These are phyloP conservation scores for Hordeum vulgare DNA, from an alignment of 176 grass and related monocot species.

Conservation along the genomic window DNA sequence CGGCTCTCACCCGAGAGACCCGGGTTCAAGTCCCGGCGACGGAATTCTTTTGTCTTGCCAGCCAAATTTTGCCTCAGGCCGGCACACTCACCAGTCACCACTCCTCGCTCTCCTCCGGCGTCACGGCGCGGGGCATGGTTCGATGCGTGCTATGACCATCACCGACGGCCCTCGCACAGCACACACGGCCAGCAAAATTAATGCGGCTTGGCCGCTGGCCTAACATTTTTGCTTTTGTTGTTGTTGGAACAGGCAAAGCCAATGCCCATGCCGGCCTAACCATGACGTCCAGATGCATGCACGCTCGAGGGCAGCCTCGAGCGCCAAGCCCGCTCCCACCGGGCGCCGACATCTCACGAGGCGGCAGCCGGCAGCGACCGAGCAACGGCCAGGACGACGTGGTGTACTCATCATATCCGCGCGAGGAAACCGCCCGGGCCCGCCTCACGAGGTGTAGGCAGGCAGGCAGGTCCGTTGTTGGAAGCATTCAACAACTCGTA, in stretches of 20 bases:
- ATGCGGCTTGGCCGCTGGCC: background rate
- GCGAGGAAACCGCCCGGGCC: background rate
- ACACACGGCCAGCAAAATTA: background rate
- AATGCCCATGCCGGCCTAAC: too few relatives aligned
- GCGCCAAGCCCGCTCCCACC: background rate
- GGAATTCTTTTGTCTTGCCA: background rate
- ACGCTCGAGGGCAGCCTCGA: background rate
- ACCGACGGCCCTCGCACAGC: background rate
- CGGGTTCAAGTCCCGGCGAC: slow-evolving; percentile 60
- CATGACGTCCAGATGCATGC: background rate
- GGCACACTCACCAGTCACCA: too few relatives aligned
- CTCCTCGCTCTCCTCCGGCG: background rate
- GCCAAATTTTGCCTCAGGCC: background rate
- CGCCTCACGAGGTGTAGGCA: background rate
- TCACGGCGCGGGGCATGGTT: background rate
- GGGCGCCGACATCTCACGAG: slow-evolving; percentile 5
- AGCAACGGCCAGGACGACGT: background rate
- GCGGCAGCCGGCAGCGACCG: background rate
- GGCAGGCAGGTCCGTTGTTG: background rate
- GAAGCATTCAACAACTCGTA: background rate
- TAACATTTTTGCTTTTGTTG: background rate
- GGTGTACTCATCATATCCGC: background rate
- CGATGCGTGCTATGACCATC: background rate
- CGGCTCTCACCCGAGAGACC: slow-evolving; percentile 84
- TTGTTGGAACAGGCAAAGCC: too few relatives aligned